These are phyloP conservation scores for Arabidopsis arenosa DNA, from an alignment of 345 rosid species.

Conservation along the genomic window DNA sequence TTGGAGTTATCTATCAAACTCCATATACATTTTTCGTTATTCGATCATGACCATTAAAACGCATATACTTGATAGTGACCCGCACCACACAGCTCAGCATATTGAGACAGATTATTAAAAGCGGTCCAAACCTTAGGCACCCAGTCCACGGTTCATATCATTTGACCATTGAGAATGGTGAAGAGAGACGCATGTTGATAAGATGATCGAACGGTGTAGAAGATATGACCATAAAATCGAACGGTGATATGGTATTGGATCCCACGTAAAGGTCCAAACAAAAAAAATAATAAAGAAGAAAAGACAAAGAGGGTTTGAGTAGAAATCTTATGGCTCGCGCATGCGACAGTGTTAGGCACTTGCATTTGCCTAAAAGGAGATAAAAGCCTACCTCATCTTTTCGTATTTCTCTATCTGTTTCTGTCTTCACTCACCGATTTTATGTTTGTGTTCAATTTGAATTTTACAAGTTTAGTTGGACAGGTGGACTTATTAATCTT, in stretches of 20 bases:
- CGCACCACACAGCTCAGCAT: constrained; percentile 30
- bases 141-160: constrained; percentile 27
- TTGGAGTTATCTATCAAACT: constrained; percentile 46
- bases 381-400: constrained; percentile 37
- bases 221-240: constrained; percentile 10
- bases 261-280: constrained; percentile 20
- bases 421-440: constrained; percentile 33
- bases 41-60: constrained; percentile 27
- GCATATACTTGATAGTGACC: constrained; percentile 13
- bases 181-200: constrained; percentile 15
- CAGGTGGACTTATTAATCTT: neutral
- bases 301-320: constrained; percentile 23
- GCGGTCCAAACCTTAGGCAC: constrained; percentile 32
- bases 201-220: constrained; percentile 26
- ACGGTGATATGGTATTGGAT: constrained; percentile 15
- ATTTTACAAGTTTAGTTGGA: constrained; percentile 31
- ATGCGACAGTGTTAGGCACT: constrained; percentile 45
- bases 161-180: constrained; percentile 26
- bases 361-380: constrained; percentile 38
- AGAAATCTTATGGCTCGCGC: constrained; percentile 26
- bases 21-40: constrained; percentile 42
- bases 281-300: constrained; percentile 15
- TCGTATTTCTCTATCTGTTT: constrained; percentile 30
- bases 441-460: constrained; percentile 42
- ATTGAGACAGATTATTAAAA: constrained; percentile 5